These are phyloP conservation scores for Pterula multifida DNA, from an alignment of 1,284 basidiomycete genomes.

Conservation along the genomic window DNA sequence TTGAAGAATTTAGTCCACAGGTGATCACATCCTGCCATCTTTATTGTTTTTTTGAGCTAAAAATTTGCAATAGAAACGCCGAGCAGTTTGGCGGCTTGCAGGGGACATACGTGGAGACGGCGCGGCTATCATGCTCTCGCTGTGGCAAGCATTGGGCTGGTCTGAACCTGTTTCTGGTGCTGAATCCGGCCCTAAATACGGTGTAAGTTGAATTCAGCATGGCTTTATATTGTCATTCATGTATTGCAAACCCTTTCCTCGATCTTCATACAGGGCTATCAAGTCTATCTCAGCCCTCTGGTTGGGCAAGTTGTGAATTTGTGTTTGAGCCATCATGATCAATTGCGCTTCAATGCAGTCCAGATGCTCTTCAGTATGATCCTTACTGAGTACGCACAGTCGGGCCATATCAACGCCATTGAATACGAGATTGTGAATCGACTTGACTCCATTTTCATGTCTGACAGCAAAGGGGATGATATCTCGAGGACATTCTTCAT, in stretches of 20 bases:
- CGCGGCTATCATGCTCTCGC: slow-evolving; percentile 66
- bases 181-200: slow-evolving; percentile 42
- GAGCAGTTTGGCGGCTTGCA: slow-evolving; percentile 91
- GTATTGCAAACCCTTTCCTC: too few relatives aligned
- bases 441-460: slow-evolving; percentile 86
- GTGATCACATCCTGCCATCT: slow-evolving; percentile 29
- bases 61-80: slow-evolving; percentile 55
- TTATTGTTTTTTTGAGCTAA: background rate
- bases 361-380: slow-evolving; percentile 95
- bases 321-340: slow-evolving; percentile 91
- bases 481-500: slow-evolving; percentile 91
- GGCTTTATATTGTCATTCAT: slow-evolving; percentile 6
- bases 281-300: slow-evolving; percentile 73
- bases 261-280: slow-evolving; percentile 50
- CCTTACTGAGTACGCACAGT: slow-evolving; percentile 79
- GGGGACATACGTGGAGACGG: slow-evolving; percentile 93
- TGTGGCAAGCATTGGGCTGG: slow-evolving; percentile 87
- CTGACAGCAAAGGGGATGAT: slow-evolving; percentile 82
- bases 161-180: slow-evolving; percentile 41
- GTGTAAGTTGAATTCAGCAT: slow-evolving; percentile 30
- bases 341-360: slow-evolving; percentile 82
- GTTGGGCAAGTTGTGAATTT: slow-evolving; percentile 88
- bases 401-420: slow-evolving; percentile 74
- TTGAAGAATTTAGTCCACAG: slow-evolving; percentile 91
- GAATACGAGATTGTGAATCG: slow-evolving; percentile 94